Conservation (phyloP, 441 rosid genomes). For the Adansonia gregorii region DNA sequence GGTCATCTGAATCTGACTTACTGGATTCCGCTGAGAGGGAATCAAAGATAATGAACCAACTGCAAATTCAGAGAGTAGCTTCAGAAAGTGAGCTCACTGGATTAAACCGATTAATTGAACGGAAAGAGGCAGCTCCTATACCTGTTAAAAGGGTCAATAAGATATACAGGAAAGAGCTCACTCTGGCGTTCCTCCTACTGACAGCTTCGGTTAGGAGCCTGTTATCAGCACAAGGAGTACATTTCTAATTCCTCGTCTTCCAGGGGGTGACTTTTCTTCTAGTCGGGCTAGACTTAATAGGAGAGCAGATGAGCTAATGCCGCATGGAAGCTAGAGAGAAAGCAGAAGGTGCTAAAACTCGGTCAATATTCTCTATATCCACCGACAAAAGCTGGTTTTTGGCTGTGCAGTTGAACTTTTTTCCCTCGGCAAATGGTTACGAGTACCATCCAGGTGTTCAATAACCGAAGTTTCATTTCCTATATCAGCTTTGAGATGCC, state of each 20-base stretch:
- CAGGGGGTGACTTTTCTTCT: constrained; percentile 85
- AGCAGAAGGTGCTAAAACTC: constrained; percentile 9
- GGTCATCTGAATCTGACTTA: constrained; percentile 75
- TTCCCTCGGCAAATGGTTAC: constrained; percentile 25
- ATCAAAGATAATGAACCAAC: constrained; percentile 44
- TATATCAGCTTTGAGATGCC: constrained; percentile 27
- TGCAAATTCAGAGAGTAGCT: constrained; percentile 54
- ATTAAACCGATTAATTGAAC: constrained; percentile 56
- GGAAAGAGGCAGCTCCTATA: constrained; percentile 48
- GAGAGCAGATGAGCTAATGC: constrained; percentile 76
- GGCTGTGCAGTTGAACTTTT: constrained; percentile 8
- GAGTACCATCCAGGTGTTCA: constrained; percentile 31
- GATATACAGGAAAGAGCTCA: constrained; percentile 82
- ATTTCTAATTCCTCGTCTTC: constrained; percentile 82
- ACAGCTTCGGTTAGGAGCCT: constrained; percentile 80
- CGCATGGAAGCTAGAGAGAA: not conserved
- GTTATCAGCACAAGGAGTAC: constrained; percentile 79
- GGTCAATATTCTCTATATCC: constrained; percentile 4
- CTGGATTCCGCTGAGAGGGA: constrained; percentile 65
- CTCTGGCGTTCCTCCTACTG: constrained; percentile 78
- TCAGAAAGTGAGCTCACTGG: constrained; percentile 70
- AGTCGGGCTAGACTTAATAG: constrained; percentile 85
- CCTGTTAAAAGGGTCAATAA: constrained; percentile 67
- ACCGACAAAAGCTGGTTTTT: constrained; percentile 1
- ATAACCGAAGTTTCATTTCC: constrained; percentile 29